phyloP scores from a whole-genome alignment of 176 grass and related monocot species.

The Eragrostis curvula region DNA sequence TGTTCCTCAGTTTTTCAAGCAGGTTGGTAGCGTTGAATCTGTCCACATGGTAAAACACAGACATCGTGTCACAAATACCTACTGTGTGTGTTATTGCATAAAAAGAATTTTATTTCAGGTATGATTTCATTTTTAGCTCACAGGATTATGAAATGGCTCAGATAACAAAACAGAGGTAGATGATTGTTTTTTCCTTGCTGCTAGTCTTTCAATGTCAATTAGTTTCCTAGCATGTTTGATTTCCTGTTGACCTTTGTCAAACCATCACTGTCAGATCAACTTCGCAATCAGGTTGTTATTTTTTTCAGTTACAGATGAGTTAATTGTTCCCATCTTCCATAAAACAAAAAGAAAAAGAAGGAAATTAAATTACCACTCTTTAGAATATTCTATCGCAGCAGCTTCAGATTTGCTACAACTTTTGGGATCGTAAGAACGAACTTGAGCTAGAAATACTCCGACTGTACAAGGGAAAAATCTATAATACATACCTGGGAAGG shows the following conservation, averaged over 20 bases:
- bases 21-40: slow-evolving; percentile 72
- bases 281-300: slow-evolving; percentile 3
- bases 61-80: background rate
- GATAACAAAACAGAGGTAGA: background rate
- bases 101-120: background rate
- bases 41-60: slow-evolving; percentile 1
- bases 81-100: background rate
- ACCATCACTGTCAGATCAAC: background rate
- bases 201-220: background rate
- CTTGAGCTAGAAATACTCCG: slow-evolving; percentile 1
- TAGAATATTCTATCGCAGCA: background rate
- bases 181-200: background rate
- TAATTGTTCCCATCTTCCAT: background rate
- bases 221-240: background rate
- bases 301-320: background rate
- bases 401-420: slow-evolving; percentile 2
- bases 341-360: background rate
- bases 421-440: background rate
- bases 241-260: background rate
- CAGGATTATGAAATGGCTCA: background rate
- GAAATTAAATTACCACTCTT: background rate
- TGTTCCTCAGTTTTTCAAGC: slow-evolving; percentile 70
- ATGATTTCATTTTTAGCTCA: background rate
- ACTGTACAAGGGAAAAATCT: background rate
- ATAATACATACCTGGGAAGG: slow-evolving; percentile 63